Evolutionary conservation across 306 rosid species (phyloP), one percentile per base, ranked within the genome.

Genomic region (Ormosia semicastrata): DNA sequence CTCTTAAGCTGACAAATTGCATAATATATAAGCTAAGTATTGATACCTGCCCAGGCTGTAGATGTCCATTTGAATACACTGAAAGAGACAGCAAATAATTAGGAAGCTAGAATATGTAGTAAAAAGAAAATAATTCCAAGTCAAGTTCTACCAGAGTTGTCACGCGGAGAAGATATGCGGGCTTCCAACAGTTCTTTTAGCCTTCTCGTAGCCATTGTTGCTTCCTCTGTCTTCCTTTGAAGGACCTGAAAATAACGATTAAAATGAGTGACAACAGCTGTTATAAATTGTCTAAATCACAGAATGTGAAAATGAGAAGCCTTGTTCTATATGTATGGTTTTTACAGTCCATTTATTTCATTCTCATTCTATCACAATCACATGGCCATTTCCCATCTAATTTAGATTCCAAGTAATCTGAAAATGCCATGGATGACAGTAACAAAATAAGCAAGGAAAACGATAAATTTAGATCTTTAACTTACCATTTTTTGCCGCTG

Each of bases 141-240:
- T 49, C 58, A 64, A 70, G 46, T 73, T 63, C 24, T 80, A 89
- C 97, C 95, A 70, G 89, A 88, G 82, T 82, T 85, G 68, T 93
- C 97, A 37, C 92, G 95, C 4, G 82, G 82, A 60, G 89, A 65
- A 78, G 90, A 83, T 86, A 87, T 91, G 66, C 95, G 94, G 41
- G 91, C 86, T 76, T 93, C 97, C 87, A 91, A 84, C 83, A 93
- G 84, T 64, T 87, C 90, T 83, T 88, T 93, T 58, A 93, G 87
- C 85, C 92, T 86, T 78, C 87, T 93, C 1, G 91, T 93, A 73
- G 97, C 91, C 81, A 81, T 81, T 82, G 95, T 86, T 36, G 97
- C 97, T 86, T 91, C 97, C 86, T 91, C 95, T 78, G 97, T 90
- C 92, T 93, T 93, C 82, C 95, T 89, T 4, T 91, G 97, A 84